phyloP scores from a whole-genome alignment of 768 basidiomycete species.

The Hypsizygus marmoreus region DNA sequence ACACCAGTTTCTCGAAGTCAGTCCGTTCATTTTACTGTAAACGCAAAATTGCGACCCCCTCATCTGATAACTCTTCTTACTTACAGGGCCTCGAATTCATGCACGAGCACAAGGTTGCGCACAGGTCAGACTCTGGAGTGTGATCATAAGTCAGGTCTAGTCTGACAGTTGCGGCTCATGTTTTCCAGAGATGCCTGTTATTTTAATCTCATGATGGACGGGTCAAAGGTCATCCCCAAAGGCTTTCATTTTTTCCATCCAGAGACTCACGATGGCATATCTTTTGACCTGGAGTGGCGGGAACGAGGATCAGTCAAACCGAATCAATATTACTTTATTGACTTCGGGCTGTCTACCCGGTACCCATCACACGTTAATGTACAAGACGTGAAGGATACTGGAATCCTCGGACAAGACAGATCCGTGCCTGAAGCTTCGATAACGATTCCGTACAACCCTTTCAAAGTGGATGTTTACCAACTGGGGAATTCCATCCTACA shows the following conservation, averaged over 20 bases:
- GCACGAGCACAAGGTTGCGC: slow-evolving; percentile 11
- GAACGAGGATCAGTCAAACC: neutral
- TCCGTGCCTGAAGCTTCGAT: neutral
- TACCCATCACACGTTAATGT: neutral
- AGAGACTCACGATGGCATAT: too few relatives aligned
- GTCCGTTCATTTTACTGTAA: neutral
- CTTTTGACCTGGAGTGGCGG: too few relatives aligned
- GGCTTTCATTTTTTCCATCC: too few relatives aligned
- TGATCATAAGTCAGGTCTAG: neutral
- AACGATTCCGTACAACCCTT: slow-evolving; percentile 3
- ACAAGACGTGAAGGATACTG: neutral
- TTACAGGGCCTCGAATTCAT: slow-evolving; percentile 15
- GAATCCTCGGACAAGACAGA: neutral
- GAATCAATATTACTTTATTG: slow-evolving; percentile 4
- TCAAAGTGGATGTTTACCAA: slow-evolving; percentile 7
- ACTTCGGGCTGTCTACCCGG: neutral
- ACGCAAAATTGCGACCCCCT: neutral
- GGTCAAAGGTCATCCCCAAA: too few relatives aligned
- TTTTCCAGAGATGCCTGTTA: too few relatives aligned
- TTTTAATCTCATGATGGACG: too few relatives aligned
- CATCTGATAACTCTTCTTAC: too few relatives aligned
- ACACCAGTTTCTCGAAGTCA: slow-evolving; percentile 17
- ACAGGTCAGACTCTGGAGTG: slow-evolving; percentile 4
- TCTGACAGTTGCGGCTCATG: too few relatives aligned
- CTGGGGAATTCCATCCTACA: slow-evolving; percentile 1